Conservation (phyloP, 805 yeast genomes). For the Yamadazyma sp. region DNA sequence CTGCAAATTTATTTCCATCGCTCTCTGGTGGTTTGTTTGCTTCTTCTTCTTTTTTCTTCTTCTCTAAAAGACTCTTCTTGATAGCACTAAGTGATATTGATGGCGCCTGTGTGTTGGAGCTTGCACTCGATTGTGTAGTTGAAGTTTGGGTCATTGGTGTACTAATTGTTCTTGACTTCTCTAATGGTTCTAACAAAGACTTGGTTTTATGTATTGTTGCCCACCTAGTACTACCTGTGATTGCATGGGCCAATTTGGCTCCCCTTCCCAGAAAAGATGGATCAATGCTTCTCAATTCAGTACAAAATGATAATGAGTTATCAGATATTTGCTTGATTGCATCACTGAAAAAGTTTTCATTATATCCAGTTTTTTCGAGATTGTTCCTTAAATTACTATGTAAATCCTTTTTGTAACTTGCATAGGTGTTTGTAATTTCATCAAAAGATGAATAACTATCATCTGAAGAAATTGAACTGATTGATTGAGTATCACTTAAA, state of each 20-base stretch:
- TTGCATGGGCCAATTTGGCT: slow-evolving; percentile 38
- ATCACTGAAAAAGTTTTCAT: slow-evolving; percentile 28
- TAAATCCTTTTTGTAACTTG: slow-evolving; percentile 24
- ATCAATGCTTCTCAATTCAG: slow-evolving; percentile 30
- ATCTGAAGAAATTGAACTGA: slow-evolving; percentile 21
- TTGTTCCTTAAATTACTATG: slow-evolving; percentile 12
- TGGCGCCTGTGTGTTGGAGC: slow-evolving; percentile 2
- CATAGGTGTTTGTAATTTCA: slow-evolving; percentile 35
- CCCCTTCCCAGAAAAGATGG: slow-evolving; percentile 41
- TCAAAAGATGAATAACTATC: slow-evolving; percentile 37
- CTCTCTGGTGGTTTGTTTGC: not conserved
- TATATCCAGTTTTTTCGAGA: slow-evolving; percentile 14
- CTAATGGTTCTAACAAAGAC: slow-evolving; percentile 32
- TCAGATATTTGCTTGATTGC: slow-evolving; percentile 30
- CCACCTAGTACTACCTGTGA: slow-evolving; percentile 41
- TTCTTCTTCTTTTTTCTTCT: slow-evolving; percentile 2
- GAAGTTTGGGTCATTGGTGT: not conserved
- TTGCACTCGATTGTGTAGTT: no score
- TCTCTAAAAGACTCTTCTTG: slow-evolving; percentile 15
- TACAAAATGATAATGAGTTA: slow-evolving; percentile 31
- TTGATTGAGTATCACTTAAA: slow-evolving; percentile 6
- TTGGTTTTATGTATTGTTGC: slow-evolving; percentile 40
- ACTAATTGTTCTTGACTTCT: slow-evolving; percentile 7
- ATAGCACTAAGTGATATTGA: slow-evolving; percentile 29
- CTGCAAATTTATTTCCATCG: not conserved